Conservation (phyloP, 2,329 filamentous ascomycete species). For the Nemania sp. region DNA sequence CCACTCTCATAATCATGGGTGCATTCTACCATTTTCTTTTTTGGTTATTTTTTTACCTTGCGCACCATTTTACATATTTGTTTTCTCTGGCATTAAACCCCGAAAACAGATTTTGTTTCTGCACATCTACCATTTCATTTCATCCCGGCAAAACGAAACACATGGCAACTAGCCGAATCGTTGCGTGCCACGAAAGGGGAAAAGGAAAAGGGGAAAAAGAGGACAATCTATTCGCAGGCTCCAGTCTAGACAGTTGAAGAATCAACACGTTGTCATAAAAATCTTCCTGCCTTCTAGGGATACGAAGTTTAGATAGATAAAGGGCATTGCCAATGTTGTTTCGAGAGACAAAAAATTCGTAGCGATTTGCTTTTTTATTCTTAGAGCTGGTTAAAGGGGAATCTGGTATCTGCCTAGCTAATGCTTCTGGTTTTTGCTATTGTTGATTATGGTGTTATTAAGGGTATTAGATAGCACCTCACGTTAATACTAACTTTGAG, state of each 20-base stretch:
- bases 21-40: conserved; percentile 26
- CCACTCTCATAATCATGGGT: conserved; percentile 33
- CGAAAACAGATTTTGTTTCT: conserved; percentile 6
- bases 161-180: background rate
- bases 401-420: background rate
- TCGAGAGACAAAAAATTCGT: background rate
- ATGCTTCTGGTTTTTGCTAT: background rate
- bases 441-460: background rate
- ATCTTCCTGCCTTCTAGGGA: conserved; percentile 15
- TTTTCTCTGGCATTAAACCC: conserved; percentile 18
- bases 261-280: conserved; percentile 12
- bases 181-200: background rate
- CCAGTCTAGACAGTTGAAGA: conserved; percentile 26
- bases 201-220: conserved; percentile 1
- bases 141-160: background rate
- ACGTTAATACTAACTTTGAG: background rate
- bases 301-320: conserved; percentile 28
- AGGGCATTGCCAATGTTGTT: conserved; percentile 16
- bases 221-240: background rate
- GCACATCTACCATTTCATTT: conserved; percentile 3
- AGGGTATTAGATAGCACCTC: background rate
- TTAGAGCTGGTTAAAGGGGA: conserved; percentile 5
- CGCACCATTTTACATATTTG: conserved; percentile 12
- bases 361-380: conserved; percentile 3
- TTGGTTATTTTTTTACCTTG: conserved; percentile 23